Evolutionary conservation across 1,139 yeast genomes (phyloP), one percentile per base, ranked within the genome.

Genomic region (Meyerozyma carpophila): DNA sequence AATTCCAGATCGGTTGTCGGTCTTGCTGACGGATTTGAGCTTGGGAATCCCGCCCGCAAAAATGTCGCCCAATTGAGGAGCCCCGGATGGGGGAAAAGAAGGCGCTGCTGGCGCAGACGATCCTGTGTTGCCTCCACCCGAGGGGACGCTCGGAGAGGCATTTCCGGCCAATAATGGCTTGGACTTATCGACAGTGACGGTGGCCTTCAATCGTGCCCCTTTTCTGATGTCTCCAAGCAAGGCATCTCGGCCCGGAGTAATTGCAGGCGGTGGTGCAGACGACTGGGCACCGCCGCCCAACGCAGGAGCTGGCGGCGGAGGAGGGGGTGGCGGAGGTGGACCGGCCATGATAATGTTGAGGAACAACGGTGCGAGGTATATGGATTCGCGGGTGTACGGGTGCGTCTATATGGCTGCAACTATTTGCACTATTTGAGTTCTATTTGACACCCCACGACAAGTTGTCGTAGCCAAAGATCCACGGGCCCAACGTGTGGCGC

Each of bases 11-110:
- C 77, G 57, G 48, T 70, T 70, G 48, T 74, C 77, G 29, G 57
- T 58, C 25, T 66, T 69, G 56, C 58, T 18, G 34, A 75, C 74
- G 49, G 81, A 82, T 53, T 78, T 81, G 52, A 89, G 68, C 55
- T 85, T 87, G 8, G 96, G 96, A 61, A 89, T 75, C 1, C 96
- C 96, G 9, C 88, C 90, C 8, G 96, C 94, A 61, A 88, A 82
- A 13, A 88, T 75, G 46, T 85, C 93, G 20, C 91, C 95, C 49
- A 88, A 63, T 56, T 73, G 82, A n/a, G 83, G 84, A 3, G 69
- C 69, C 37, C 70, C 67, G 42, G 53, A 42, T 52, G 70, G 44
- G 38, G 58, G 42, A 10, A 50, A 39, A n/a, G 43, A 43, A 24
- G 50, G 48, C 8, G 52, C 44, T 21, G 52, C 48, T 4, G 50